Conservation (phyloP, 106 monocot species). For the Acanthochlamys bracteata region DNA sequence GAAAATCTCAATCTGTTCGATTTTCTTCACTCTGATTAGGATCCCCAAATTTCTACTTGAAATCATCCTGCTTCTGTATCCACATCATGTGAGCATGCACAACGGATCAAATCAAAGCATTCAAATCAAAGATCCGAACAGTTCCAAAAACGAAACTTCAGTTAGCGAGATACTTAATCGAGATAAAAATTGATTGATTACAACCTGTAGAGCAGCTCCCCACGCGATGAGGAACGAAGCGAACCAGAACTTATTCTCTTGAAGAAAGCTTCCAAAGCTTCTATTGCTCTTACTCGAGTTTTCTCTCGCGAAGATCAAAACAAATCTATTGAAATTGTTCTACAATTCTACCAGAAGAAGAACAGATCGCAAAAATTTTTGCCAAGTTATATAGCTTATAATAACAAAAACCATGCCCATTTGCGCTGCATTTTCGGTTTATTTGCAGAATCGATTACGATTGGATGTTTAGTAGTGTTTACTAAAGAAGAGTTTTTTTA, state of each 20-base stretch:
- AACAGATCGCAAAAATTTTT: neutral
- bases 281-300: neutral
- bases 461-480: too few relatives aligned
- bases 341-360: neutral
- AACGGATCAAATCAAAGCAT: neutral
- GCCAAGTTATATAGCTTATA: too few relatives aligned
- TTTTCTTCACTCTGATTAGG: slow-evolving; percentile 2
- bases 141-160: too few relatives aligned
- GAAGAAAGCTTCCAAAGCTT: neutral
- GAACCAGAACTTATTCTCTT: slow-evolving; percentile 36
- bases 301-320: neutral
- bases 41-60: slow-evolving; percentile 51
- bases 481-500: too few relatives aligned
- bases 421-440: too few relatives aligned
- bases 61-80: slow-evolving; percentile 58
- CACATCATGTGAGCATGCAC: slow-evolving; percentile 70
- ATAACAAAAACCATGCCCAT: too few relatives aligned
- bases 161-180: neutral
- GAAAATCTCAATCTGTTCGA: too few relatives aligned
- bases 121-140: neutral
- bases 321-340: neutral
- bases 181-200: neutral
- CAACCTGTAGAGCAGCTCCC: slow-evolving; percentile 63
- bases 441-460: too few relatives aligned
- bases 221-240: slow-evolving; percentile 54